A percentile compares a stretch with the other conserved stretches of the same genome.
These are phyloP conservation scores for Globisporangium cylindrosporum DNA, from an alignment of 352 stramenopile genomes.

Conservation along the genomic window DNA sequence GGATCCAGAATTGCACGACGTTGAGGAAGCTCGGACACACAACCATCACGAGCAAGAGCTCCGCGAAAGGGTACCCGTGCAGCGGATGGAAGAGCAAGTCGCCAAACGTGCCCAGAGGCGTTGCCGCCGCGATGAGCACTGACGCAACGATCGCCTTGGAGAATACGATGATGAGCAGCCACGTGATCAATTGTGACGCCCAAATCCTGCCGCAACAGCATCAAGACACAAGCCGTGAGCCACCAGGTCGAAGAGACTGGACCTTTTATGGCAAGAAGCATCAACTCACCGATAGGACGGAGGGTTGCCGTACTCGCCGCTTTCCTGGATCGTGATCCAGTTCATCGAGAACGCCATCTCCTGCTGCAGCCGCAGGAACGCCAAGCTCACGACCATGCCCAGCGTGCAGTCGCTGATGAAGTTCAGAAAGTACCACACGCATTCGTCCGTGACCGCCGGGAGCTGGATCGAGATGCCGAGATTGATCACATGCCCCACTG, in stretches of 20 bases:
- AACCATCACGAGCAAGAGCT: slow-evolving; percentile 79
- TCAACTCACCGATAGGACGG: slow-evolving; percentile 47
- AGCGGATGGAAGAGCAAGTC: slow-evolving; percentile 66
- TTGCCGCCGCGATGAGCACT: slow-evolving; percentile 53
- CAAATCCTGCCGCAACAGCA: slow-evolving; percentile 34
- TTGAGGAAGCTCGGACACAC: slow-evolving; percentile 84
- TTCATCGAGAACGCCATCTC: slow-evolving; percentile 71
- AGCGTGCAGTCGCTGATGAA: slow-evolving; percentile 79
- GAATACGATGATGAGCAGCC: slow-evolving; percentile 77
- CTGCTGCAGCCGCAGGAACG: slow-evolving; percentile 72
- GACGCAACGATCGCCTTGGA: slow-evolving; percentile 77
- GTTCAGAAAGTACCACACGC: slow-evolving; percentile 87
- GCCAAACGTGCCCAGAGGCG: slow-evolving; percentile 51
- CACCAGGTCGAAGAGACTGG: background rate
- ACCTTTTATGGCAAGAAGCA: background rate
- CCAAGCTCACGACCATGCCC: slow-evolving; percentile 74
- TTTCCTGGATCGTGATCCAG: slow-evolving; percentile 74
- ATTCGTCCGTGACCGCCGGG: slow-evolving; percentile 78
- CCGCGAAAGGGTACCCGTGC: slow-evolving; percentile 55
- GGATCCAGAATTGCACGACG: slow-evolving; percentile 84
- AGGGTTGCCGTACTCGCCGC: slow-evolving; percentile 71
- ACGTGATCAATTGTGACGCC: slow-evolving; percentile 52
- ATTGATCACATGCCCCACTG: slow-evolving; percentile 70
- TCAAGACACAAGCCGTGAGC: slow-evolving; percentile 1
- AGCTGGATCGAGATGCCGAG: slow-evolving; percentile 65